Conservation (phyloP, 2,329 filamentous ascomycete species). For the Boeremia lycopersici region DNA sequence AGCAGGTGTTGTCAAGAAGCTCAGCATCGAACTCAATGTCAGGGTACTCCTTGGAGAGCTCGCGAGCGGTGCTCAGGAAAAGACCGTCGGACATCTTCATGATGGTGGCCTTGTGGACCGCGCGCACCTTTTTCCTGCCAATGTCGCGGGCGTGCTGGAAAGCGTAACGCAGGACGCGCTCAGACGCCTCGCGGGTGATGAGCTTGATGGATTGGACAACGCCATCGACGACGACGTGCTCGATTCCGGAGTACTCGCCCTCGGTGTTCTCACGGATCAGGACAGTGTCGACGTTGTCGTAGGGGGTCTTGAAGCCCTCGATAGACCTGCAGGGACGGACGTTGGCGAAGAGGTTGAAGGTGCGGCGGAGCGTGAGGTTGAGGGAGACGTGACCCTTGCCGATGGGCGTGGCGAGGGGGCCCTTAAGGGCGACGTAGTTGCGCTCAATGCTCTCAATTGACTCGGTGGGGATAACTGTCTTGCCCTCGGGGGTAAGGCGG, state of each 20-base stretch:
- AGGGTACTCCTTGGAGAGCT: conserved; percentile 94
- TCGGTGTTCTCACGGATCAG: conserved; percentile 99
- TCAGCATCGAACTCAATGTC: conserved; percentile 96
- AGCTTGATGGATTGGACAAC: conserved; percentile 99
- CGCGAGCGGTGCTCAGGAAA: conserved; percentile 85
- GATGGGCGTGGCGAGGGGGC: conserved; percentile 94
- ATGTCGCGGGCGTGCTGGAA: conserved; percentile 97
- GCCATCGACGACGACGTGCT: conserved; percentile 96
- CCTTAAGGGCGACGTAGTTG: conserved; percentile 98
- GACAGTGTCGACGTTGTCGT: conserved; percentile 95
- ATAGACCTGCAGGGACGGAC: conserved; percentile 97
- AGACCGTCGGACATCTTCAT: conserved; percentile 99
- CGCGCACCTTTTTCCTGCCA: conserved; percentile 94
- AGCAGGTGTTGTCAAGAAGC: conserved; percentile 97
- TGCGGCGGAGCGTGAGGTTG: conserved; percentile 96
- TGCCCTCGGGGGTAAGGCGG: conserved; percentile 90
- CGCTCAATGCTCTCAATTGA: conserved; percentile 91
- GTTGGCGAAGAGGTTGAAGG: conserved; percentile 99
- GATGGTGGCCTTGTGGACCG: conserved; percentile 99
- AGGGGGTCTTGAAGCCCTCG: conserved; percentile 96
- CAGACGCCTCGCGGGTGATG: conserved; percentile 91
- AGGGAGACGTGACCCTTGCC: conserved; percentile 99
- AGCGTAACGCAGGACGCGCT: conserved; percentile 94
- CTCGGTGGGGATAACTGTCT: conserved; percentile 89
- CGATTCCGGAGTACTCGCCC: conserved; percentile 99